Evolutionary conservation across 768 basidiomycete species (phyloP).

Genomic region (Pseudohyphozyma bogoriensis): DNA sequence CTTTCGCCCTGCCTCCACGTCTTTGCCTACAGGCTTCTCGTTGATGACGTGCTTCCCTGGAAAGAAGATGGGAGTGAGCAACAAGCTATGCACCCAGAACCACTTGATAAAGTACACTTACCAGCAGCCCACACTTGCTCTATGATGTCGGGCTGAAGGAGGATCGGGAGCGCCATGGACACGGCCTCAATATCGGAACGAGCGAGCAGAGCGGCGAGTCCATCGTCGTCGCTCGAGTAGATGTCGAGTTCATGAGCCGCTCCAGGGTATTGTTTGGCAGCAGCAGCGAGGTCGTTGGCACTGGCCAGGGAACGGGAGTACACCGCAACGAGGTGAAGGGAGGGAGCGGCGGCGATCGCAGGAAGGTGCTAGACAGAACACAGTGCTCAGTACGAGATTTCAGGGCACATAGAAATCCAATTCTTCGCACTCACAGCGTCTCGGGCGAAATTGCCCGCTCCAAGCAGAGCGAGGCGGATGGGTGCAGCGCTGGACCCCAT

Average conservation of each 20-base stretch:
- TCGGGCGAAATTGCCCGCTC: background rate
- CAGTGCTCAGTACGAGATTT: background rate
- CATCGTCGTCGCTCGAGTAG: background rate
- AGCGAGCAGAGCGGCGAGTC: conserved; percentile 44
- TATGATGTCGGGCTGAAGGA: conserved; percentile 58
- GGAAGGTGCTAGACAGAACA: background rate
- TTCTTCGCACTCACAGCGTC: background rate
- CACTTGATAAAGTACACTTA: too few relatives aligned
- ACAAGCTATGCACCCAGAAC: too few relatives aligned
- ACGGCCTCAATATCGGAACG: conserved; percentile 62
- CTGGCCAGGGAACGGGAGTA: background rate
- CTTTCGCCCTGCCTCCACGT: conserved; percentile 53
- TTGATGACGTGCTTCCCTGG: conserved; percentile 81
- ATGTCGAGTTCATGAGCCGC: background rate
- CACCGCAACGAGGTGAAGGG: background rate
- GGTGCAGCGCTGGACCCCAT: too few relatives aligned
- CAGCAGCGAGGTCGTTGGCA: background rate
- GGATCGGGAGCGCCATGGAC: conserved; percentile 66
- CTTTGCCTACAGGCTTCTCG: conserved; percentile 74
- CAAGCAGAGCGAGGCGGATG: background rate
- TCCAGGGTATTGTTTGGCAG: background rate
- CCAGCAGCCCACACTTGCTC: conserved; percentile 46
- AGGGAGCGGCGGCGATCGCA: background rate
- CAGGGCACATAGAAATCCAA: background rate
- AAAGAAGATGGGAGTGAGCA: too few relatives aligned